Base-by-base conservation (phyloP, 305 asterid genomes). In the Coffea humblotiana region DNA sequence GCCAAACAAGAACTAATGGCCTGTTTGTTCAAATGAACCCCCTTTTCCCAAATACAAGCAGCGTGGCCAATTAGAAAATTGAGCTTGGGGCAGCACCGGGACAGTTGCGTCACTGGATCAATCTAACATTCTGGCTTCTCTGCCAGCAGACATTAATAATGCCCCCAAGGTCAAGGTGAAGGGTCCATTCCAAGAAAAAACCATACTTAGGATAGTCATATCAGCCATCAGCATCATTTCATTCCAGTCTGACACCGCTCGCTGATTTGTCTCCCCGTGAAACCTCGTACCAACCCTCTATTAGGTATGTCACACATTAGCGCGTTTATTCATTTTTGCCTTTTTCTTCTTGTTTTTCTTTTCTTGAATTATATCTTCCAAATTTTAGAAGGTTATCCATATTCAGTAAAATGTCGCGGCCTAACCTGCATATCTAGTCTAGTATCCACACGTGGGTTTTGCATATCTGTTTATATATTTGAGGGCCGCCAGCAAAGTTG, bases 241-340 rank as follows among this genome's bases (percentile, higher is more conserved):
- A 37, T 74, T 32, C 11, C 52, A 54, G 18, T 18, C 25, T 58
- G 54, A 18, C 54, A 40, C n/a, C 19, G 10, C 32, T 3, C 27
- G 52, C 56, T 40, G 11, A 8, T 60, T 56, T 52, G 51, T 74
- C 68, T 74, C 52, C 51, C 71, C 21, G n/a, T 35, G 60, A 35
- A 74, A 74, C 78, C 78, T 58, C 70, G 78, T 58, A 75, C 56
- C 70, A 75, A 11, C 49, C 23, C 64, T 25, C 58, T 37, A 37
- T 56, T 56, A 4, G 78, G 78, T 56, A 35, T 32, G 35, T 71
- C 56, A 71, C 3, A 40, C 32, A 21, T 23, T 23, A 1, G 10
- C 11, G 23, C 6, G 43, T 29, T 7, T 18, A 71, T 47, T 23
- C 25, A 19, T 9, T 47, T 11, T 6, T n/a, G 2, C 54, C 9